Base-by-base conservation (phyloP, 2,329 filamentous ascomycete species). In the Emericellopsis atlantica region DNA sequence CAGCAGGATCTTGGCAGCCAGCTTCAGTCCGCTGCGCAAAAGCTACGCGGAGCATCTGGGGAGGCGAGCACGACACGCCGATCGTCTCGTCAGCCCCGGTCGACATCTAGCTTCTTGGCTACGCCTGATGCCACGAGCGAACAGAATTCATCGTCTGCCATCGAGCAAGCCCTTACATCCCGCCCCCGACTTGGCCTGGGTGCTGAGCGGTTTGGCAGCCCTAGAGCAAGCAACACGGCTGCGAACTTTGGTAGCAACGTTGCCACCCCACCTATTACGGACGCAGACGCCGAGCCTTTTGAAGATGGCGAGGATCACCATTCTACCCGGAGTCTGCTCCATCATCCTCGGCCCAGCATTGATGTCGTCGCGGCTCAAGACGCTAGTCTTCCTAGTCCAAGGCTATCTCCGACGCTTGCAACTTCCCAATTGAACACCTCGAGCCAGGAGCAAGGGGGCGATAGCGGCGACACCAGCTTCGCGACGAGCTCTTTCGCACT, bases 361-460 rank as follows among this genome's bases (percentile, higher is more conserved):
- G 80, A 88, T 52, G 82, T 79, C 37, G 72, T 81, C 41, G 76
- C 79, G 43, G 79, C 81, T 32, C 84, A 92, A 57, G 90, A 95
- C 66, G 87, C 86, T 48, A 95, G 87, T 61, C 70, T 98, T 46
- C 92, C 92, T 40, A 98, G 92, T 58, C 92, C 92, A 29, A 89
- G 92, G 53, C 65, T 98, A 43, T 98, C 92, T 22, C 92, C 92
- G 4, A 93, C 90, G 6, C 76, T 93, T 44, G 86, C 85, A 51
- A 84, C 90, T 35, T 69, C 70, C 22, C 70, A 76, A 50, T 55
- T 69, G 7, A 66, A 66, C 22, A 58, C 60, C 14, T 63, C 70
- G 35, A 69, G 72, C 2, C 61, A 62, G 10, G 62, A 62, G 3
- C 60, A 55, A 9, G 65, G 68, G 6, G 64, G 61, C 3, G 64